Evolutionary conservation across 1,139 yeast species (phyloP), one percentile per base, ranked within the genome.

Genomic region (Sugiyamaella paludigena): DNA sequence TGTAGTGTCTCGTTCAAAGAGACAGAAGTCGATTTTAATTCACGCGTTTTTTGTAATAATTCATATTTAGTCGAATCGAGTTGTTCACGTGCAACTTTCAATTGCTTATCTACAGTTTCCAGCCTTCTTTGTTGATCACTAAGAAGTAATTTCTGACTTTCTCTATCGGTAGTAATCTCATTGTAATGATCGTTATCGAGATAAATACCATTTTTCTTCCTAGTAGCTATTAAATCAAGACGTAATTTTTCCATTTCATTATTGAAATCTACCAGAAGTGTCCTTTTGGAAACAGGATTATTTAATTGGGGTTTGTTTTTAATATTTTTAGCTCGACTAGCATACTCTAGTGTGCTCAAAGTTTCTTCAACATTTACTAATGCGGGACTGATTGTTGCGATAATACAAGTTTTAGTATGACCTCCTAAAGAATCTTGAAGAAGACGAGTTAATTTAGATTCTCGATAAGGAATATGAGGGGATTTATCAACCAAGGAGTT

Each of bases 341-440:
- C 96, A 65, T 88, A 89, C 56, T 87, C 94, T 50, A 89, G 72
- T 0, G 96, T 88, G 44, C 92, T 85, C 15, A 82, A 66, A 0
- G 96, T 87, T 66, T 88, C 95, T 33, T 86, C 95, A 40, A 81
- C 62, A 48, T 85, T 84, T 13, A 79, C 76, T 58, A 76, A 76
- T 1, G 92, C 88, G 0, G 95, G 96, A 2, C 95, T 84, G 4
- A 89, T 76, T 1, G 95, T 86, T 31, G 95, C 94, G 32, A 87
- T 81, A 52, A 87, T 76, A 26, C 87, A 77, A 0, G 96, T 87
- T 58, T 84, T 84, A 0, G 95, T 86, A 47, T 78, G 75, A 6
- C 96, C 95, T 1, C 95, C 95, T 27, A 87, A 72, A 0, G 95
- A 86, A 61, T 87, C 95, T 60, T 85, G 92, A 46, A 87, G 71